phyloP scores from a whole-genome alignment of 2,329 filamentous ascomycete species.

The Beauveria rudraprayagi region DNA sequence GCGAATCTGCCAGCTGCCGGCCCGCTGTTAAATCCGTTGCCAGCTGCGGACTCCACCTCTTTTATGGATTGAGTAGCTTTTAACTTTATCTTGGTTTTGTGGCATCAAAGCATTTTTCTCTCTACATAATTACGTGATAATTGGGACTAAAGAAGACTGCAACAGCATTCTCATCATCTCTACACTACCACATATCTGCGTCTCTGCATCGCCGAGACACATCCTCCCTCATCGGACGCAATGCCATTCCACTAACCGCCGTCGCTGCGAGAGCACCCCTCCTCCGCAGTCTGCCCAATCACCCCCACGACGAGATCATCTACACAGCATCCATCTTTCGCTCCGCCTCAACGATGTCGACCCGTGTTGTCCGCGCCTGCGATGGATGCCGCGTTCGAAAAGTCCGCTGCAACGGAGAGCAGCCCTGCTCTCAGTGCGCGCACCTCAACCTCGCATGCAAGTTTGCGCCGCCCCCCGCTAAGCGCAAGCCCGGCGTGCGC shows the following conservation, averaged over 20 bases:
- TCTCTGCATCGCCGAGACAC: background rate
- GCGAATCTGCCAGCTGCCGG: background rate
- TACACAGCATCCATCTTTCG: background rate
- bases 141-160: background rate
- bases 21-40: background rate
- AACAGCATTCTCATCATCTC: background rate
- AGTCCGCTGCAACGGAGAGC: conserved; percentile 27
- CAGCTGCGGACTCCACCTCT: conserved; percentile 4
- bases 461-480: conserved; percentile 24
- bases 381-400: conserved; percentile 32
- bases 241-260: background rate
- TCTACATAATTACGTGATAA: background rate
- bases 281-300: background rate
- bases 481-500: conserved; percentile 27
- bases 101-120: background rate
- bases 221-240: background rate
- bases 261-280: background rate
- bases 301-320: background rate
- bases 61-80: background rate
- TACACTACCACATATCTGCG: background rate
- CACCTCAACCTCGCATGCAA: conserved; percentile 27
- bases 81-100: background rate
- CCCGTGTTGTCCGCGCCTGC: conserved; percentile 22
- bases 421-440: conserved; percentile 29
- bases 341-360: background rate